Percentiles rank a stretch among this genome's conserved stretches.
Conservation (phyloP, 768 basidiomycete genomes). For the Boletus rubescentipes region DNA sequence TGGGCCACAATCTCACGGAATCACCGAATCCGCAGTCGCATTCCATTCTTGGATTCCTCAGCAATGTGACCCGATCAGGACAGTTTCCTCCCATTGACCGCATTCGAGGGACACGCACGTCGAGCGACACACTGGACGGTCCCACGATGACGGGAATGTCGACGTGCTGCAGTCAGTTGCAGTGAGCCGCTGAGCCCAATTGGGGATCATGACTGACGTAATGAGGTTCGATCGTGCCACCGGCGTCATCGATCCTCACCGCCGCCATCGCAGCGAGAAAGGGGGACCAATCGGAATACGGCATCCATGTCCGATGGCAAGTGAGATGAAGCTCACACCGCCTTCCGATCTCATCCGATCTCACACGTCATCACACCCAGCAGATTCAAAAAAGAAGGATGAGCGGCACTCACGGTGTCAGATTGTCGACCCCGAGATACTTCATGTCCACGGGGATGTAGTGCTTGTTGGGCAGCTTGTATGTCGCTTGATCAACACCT, state of each 20-base stretch:
- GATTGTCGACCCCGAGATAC: slow-evolving; percentile 70
- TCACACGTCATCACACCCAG: slow-evolving; percentile 18
- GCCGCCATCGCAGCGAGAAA: slow-evolving; percentile 8
- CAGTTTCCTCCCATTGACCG: background rate
- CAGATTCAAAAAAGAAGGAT: background rate
- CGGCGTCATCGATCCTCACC: slow-evolving; percentile 30
- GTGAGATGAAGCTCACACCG: background rate
- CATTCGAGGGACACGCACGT: background rate
- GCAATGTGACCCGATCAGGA: slow-evolving; percentile 6
- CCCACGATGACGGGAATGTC: slow-evolving; percentile 18
- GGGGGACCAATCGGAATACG: slow-evolving; percentile 12
- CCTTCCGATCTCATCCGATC: slow-evolving; percentile 9
- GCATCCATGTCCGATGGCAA: background rate
- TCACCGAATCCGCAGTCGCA: slow-evolving; percentile 3
- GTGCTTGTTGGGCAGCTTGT: slow-evolving; percentile 90
- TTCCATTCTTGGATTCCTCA: slow-evolving; percentile 12
- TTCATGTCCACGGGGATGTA: slow-evolving; percentile 87
- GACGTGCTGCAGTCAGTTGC: background rate
- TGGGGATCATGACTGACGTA: slow-evolving; percentile 19
- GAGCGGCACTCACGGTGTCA: slow-evolving; percentile 53
- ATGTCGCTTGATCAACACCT: slow-evolving; percentile 59
- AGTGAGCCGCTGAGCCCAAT: too few relatives aligned
- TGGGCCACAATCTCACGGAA: slow-evolving; percentile 12
- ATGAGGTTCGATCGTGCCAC: slow-evolving; percentile 22
- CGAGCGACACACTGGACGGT: background rate